These are phyloP conservation scores for Stentor roeselii DNA, from an alignment of 73 alveolate genomes.

Conservation along the genomic window DNA sequence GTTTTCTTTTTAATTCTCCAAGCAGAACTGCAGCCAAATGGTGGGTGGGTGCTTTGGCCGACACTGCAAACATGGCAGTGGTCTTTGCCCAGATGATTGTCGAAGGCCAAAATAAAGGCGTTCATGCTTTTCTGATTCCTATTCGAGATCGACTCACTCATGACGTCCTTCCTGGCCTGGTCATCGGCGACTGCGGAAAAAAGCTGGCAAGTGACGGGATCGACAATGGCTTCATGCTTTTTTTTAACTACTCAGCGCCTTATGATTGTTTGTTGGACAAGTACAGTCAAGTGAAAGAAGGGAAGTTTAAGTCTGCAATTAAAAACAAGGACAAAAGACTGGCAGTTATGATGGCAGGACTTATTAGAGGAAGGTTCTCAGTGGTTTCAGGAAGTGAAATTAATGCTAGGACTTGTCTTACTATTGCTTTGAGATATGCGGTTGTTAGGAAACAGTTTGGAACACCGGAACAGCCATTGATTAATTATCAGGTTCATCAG, in stretches of 20 bases:
- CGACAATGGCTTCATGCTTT: slow-evolving; percentile 75
- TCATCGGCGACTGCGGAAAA: slow-evolving; percentile 84
- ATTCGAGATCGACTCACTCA: slow-evolving; percentile 66
- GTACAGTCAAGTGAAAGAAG: slow-evolving; percentile 57
- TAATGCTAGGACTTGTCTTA: slow-evolving; percentile 33
- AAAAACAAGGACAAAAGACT: slow-evolving; percentile 31
- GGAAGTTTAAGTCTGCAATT: slow-evolving; percentile 56
- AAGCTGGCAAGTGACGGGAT: slow-evolving; percentile 71
- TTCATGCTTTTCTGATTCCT: slow-evolving; percentile 72
- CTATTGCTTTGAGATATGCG: slow-evolving; percentile 67
- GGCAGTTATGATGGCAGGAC: slow-evolving; percentile 8
- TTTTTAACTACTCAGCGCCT: slow-evolving; percentile 62
- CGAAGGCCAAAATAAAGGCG: slow-evolving; percentile 62
- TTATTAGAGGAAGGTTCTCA: background rate
- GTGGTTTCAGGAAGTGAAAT: slow-evolving; percentile 18
- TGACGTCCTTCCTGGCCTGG: slow-evolving; percentile 61
- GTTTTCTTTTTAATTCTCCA: slow-evolving; percentile 78
- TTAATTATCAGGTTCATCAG: slow-evolving; percentile 34
- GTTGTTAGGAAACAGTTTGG: slow-evolving; percentile 49
- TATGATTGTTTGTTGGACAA: slow-evolving; percentile 61
- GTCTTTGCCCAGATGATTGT: slow-evolving; percentile 65
- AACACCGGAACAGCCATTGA: slow-evolving; percentile 23
- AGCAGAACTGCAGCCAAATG: slow-evolving; percentile 58
- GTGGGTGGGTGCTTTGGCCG: slow-evolving; percentile 84
- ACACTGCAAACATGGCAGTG: slow-evolving; percentile 63